Evolutionary conservation across 2,329 filamentous ascomycete genomes (phyloP).

Genomic region (Colletotrichum falcatum): DNA sequence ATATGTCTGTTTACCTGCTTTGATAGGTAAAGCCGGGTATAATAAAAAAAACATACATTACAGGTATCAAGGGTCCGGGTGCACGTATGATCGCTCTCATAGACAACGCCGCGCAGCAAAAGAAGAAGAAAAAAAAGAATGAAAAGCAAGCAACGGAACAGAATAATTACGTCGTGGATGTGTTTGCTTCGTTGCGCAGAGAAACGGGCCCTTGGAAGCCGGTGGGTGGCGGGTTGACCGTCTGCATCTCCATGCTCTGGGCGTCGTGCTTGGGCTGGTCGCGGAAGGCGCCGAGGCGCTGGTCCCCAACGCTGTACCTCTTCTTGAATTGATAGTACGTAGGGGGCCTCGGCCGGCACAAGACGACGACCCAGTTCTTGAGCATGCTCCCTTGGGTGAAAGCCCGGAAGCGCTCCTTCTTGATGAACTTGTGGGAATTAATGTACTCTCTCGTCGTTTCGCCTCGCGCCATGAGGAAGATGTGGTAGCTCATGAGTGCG

Average conservation of each 20-base stretch:
- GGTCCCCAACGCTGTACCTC: slow-evolving; percentile 82
- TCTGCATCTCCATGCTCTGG: slow-evolving; percentile 79
- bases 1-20: slow-evolving; percentile 20
- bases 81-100: slow-evolving; percentile 34
- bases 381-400: slow-evolving; percentile 83
- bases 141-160: slow-evolving; percentile 10
- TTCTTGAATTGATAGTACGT: slow-evolving; percentile 91
- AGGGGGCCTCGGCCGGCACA: slow-evolving; percentile 85
- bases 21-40: slow-evolving; percentile 36
- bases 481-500: slow-evolving; percentile 86
- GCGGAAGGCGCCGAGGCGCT: slow-evolving; percentile 74
- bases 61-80: slow-evolving; percentile 40
- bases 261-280: slow-evolving; percentile 58
- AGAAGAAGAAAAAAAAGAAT: not conserved
- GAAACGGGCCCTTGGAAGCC: slow-evolving; percentile 68
- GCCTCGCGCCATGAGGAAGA: slow-evolving; percentile 90
- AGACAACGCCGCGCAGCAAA: slow-evolving; percentile 26
- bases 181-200: slow-evolving; percentile 51
- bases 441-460: slow-evolving; percentile 97
- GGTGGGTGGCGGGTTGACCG: slow-evolving; percentile 60
- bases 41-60: slow-evolving; percentile 42
- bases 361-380: slow-evolving; percentile 84
- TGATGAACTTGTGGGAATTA: slow-evolving; percentile 94
- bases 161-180: slow-evolving; percentile 33
- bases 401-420: slow-evolving; percentile 89